Conservation (phyloP, 257 asterid species). For the Rauvolfia tetraphylla region DNA sequence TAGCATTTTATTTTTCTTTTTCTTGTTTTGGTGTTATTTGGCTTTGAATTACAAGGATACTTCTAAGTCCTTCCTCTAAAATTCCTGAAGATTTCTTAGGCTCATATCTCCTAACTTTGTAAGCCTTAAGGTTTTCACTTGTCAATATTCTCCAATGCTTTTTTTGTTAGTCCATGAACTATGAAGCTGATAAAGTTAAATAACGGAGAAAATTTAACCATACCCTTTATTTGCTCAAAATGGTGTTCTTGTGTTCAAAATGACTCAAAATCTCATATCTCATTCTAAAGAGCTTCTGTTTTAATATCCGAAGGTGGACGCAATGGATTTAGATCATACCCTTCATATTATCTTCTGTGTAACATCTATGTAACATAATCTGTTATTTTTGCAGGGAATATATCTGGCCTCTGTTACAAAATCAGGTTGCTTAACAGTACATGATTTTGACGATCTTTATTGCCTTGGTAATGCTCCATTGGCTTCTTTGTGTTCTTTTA, state of each 20-base stretch:
- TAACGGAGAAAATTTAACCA: background rate
- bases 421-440: conserved; percentile 88
- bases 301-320: background rate
- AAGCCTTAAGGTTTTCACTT: too few relatives aligned
- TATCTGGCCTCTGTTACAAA: conserved; percentile 88
- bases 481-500: background rate
- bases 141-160: background rate
- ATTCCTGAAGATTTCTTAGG: background rate
- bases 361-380: background rate
- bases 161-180: background rate
- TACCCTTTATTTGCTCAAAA: background rate
- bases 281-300: background rate
- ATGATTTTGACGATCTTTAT: conserved; percentile 68
- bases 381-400: conserved; percentile 57
- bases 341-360: background rate
- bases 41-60: background rate
- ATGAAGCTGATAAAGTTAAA: background rate
- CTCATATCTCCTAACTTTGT: background rate
- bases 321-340: background rate
- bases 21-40: background rate
- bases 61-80: background rate
- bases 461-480: conserved; percentile 48
- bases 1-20: background rate
- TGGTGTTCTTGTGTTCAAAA: background rate
- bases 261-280: background rate